Base-by-base conservation (phyloP, 345 rosid species). In the Brassica rapa region DNA sequence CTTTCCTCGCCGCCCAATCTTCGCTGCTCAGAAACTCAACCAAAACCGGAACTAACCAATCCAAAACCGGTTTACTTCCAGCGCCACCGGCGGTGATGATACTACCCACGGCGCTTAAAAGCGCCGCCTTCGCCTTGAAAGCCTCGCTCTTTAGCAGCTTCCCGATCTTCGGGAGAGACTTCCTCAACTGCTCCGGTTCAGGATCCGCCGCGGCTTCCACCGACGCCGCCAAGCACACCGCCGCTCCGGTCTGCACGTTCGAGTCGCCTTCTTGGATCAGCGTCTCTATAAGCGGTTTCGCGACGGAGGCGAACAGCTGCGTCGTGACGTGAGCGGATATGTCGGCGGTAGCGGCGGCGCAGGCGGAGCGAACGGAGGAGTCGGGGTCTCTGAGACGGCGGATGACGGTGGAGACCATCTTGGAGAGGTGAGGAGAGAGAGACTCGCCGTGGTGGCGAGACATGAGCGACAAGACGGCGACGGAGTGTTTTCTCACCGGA, bases 341-440 rank as follows among this genome's bases (percentile, higher is more conserved):
- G 55, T 93, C 94, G 0, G 92, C 80, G 9, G 89, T 62, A 0
- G 99, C 93, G 62, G 80, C 90, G 33, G 91, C 87, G 83, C 98
- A 93, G 76, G 95, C 98, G 14, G 92, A 83, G 37, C 99, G 87
- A 15, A 95, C 98, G 23, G 98, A 80, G 59, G 99, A 91, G 71
- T 95, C 99, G 4, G 91, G 85, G 70, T 95, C 99, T 4, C 90
- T 88, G 80, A 95, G 88, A 16, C 98, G 94, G 78, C 95, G 93
- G 32, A 85, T 73, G 63, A 95, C 84, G 53, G 93, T 89, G 79
- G 98, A 84, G 23, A 93, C 79, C 93, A 95, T 90, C 79, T 89
- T 91, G 2, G 98, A 56, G 57, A 93, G 82, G 79, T 93, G 89
- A 41, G 97, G 88, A 3, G 98, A 87, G 33, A 92, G 84, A 19